Evolutionary conservation across 2,329 filamentous ascomycete genomes (phyloP), one percentile per base, ranked within the genome.

Genomic region (Colletotrichum sp.): DNA sequence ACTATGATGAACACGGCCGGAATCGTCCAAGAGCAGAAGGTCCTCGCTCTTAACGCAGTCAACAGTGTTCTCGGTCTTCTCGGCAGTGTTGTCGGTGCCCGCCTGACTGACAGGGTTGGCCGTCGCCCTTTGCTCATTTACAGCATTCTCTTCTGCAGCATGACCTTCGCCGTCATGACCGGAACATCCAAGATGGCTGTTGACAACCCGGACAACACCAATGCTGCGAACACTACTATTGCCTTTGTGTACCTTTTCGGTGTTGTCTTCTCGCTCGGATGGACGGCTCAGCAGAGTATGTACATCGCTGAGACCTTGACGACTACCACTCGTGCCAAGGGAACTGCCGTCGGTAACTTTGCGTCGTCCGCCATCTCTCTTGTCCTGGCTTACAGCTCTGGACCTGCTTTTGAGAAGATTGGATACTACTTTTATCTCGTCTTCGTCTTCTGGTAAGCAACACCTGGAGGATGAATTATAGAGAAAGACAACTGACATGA

Each of bases 191-290:
- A 88, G 78, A 71, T 87, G 60, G 83, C 86, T 1, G 81, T 82
- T 3, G 85, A 86, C n/a, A 78, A 87, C 26, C 81, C 83, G 2
- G 77, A 78, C 26, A 83, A 86, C 60, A 71, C 73, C 1, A 80
- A 84, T 0, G 86, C 87, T 0, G 86, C 87, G 30, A 87, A 87
- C 74, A 83, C 85, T 0, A 87, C 87, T 10, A 85, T 90, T 6
- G 88, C 88, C 7, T 87, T 90, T 71, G 88, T 91, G 52, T 90
- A 89, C 77, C 83, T 90, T 12, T 90, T 90, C 52, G 88, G 88
- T 5, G 86, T 89, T 32, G 86, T 88, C 3, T 90, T 89, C 79
- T 88, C 86, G 0, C 86, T 90, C 16, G 87, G 88, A 1, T 89
- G 86, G 86, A 90, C 88, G 0, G 87, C 88, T 0, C 82, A 90